phyloP scores from a whole-genome alignment of 306 rosid species.

The Hippophae rhamnoides region DNA sequence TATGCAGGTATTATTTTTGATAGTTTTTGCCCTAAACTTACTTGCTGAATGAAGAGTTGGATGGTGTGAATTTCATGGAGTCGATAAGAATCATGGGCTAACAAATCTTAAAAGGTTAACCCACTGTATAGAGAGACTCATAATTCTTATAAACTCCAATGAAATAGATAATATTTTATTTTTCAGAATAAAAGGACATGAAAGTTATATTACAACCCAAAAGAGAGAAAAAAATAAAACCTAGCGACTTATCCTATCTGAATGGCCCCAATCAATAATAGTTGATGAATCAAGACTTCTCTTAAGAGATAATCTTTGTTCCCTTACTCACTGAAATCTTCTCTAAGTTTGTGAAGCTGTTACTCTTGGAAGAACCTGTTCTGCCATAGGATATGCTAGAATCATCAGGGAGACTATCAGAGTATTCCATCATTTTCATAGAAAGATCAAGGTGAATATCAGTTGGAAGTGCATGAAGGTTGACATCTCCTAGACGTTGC shows the following conservation, averaged over 20 bases:
- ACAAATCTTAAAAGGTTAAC: too few relatives aligned
- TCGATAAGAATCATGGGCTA: too few relatives aligned
- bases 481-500: slow-evolving; percentile 18
- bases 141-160: too few relatives aligned
- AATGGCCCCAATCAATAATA: too few relatives aligned
- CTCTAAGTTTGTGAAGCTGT: slow-evolving; percentile 14
- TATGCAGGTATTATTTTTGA: slow-evolving; percentile 54
- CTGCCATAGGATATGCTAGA: slow-evolving; percentile 8
- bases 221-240: slow-evolving; percentile 18
- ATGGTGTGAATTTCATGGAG: too few relatives aligned
- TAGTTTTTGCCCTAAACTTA: neutral
- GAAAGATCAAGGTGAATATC: slow-evolving; percentile 14
- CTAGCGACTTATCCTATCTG: too few relatives aligned
- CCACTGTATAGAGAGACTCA: too few relatives aligned
- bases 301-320: slow-evolving; percentile 1
- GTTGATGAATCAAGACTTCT: too few relatives aligned
- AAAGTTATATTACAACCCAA: too few relatives aligned
- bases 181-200: too few relatives aligned
- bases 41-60: neutral
- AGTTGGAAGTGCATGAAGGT: slow-evolving; percentile 14
- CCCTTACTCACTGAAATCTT: slow-evolving; percentile 8
- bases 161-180: too few relatives aligned
- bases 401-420: neutral
- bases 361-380: slow-evolving; percentile 11
- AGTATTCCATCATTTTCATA: slow-evolving; percentile 6